phyloP scores from a whole-genome alignment of 129 eudicot genomes.

The Erigeron canadensis region DNA sequence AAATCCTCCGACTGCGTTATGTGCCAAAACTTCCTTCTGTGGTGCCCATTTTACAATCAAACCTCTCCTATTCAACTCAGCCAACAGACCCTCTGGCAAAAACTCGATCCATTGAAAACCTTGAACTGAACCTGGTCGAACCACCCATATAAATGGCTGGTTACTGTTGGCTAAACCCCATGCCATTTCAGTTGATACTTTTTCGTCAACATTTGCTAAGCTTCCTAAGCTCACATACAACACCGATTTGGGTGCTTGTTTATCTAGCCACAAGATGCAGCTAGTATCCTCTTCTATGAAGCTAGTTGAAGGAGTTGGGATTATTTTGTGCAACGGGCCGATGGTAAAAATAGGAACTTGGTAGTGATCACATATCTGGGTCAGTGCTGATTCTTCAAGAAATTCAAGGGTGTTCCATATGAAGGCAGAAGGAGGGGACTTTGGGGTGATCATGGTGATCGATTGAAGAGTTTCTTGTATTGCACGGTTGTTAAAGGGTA shows the following conservation, averaged over 20 bases:
- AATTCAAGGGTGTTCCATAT: constrained; percentile 50
- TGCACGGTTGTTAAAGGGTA: constrained; percentile 23
- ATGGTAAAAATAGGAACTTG: constrained; percentile 46
- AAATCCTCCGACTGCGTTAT: constrained; percentile 66
- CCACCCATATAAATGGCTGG: constrained; percentile 66
- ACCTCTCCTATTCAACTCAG: constrained; percentile 32
- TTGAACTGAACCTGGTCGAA: constrained; percentile 40
- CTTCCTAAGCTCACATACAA: constrained; percentile 67
- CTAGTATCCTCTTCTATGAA: constrained; percentile 39
- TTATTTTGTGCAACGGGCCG: constrained; percentile 54
- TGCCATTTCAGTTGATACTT: constrained; percentile 48
- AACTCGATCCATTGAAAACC: constrained; percentile 34
- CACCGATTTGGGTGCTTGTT: constrained; percentile 47
- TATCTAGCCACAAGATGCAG: constrained; percentile 54
- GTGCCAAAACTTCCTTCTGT: constrained; percentile 60
- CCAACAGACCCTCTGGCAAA: constrained; percentile 36
- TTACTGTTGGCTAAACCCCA: constrained; percentile 55
- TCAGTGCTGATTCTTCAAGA: constrained; percentile 40
- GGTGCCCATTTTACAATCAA: constrained; percentile 72
- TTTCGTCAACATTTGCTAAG: constrained; percentile 32
- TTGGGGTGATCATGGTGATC: constrained; percentile 11
- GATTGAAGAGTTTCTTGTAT: constrained; percentile 3
- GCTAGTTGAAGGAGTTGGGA: constrained; percentile 34
- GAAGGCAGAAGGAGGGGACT: constrained; percentile 34
- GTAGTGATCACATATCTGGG: constrained; percentile 32